phyloP scores from a whole-genome alignment of 2,329 filamentous ascomycete genomes.

The Talaromyces sp. region DNA sequence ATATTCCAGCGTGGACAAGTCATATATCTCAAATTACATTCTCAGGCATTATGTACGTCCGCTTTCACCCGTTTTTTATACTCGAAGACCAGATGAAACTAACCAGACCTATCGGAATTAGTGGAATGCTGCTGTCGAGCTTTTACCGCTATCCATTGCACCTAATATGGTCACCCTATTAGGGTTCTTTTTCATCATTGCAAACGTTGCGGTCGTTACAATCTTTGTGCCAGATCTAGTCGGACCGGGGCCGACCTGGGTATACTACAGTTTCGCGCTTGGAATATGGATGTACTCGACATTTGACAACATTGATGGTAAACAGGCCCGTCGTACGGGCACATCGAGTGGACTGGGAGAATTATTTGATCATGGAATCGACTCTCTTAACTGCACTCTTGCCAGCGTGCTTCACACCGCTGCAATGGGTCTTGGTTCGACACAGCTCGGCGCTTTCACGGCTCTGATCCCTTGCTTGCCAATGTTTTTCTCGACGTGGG shows the following conservation, averaged over 20 bases:
- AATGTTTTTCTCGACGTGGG: constrained; percentile 99
- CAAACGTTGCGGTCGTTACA: constrained; percentile 71
- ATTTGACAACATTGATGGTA: constrained; percentile 98
- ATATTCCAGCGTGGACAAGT: constrained; percentile 96
- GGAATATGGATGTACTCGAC: constrained; percentile 99
- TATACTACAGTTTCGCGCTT: constrained; percentile 93
- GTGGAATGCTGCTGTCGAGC: constrained; percentile 95
- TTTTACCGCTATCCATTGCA: constrained; percentile 91
- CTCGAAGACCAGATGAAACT: background rate
- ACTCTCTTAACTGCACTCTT: constrained; percentile 94
- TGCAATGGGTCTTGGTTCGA: constrained; percentile 85
- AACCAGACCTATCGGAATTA: constrained; percentile 36
- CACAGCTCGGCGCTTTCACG: constrained; percentile 82
- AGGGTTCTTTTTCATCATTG: constrained; percentile 90
- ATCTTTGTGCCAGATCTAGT: constrained; percentile 84
- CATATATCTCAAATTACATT: constrained; percentile 87
- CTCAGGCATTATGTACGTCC: constrained; percentile 83
- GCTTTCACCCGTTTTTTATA: background rate
- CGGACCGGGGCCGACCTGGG: constrained; percentile 83
- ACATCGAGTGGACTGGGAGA: constrained; percentile 94
- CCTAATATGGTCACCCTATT: constrained; percentile 96
- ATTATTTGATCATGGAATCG: constrained; percentile 97
- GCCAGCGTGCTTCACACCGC: constrained; percentile 87
- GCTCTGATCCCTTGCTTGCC: constrained; percentile 85
- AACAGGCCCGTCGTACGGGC: constrained; percentile 90